A percentile compares a stretch with the other conserved stretches of the same genome.
These are phyloP conservation scores for Jackrogersella minutella DNA, from an alignment of 495 filamentous ascomycete genomes.

Conservation along the genomic window DNA sequence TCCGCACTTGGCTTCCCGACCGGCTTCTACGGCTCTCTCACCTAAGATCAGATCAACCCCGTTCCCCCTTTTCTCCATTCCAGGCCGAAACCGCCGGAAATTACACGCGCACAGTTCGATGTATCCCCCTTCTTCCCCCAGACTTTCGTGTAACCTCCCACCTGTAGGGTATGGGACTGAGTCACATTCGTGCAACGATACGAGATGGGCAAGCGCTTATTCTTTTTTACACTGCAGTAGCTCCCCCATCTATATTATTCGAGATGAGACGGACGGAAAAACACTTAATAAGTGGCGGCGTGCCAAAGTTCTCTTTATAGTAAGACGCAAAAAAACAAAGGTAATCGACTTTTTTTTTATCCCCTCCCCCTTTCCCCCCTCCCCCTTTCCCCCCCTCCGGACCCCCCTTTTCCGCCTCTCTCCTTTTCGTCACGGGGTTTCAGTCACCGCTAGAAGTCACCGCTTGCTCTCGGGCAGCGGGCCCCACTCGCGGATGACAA, in stretches of 20 bases:
- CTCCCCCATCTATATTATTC: background rate
- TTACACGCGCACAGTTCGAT: background rate
- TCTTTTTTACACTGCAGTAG: background rate
- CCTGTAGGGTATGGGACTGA: background rate
- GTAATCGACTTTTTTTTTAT: constrained; percentile 10
- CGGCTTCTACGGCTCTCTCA: constrained; percentile 27
- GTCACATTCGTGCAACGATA: constrained; percentile 30
- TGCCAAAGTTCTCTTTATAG: constrained; percentile 32
- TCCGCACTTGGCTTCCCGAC: constrained; percentile 8
- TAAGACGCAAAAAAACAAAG: constrained; percentile 11
- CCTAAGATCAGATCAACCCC: constrained; percentile 19
- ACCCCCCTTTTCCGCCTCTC: constrained; percentile 2
- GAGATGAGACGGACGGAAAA: background rate
- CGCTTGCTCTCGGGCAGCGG: background rate
- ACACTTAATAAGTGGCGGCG: constrained; percentile 16
- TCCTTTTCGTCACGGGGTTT: constrained; percentile 3
- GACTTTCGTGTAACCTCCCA: constrained; percentile 10
- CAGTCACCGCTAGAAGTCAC: constrained; percentile 2
- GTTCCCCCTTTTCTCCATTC: background rate
- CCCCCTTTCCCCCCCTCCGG: background rate
- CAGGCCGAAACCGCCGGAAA: constrained; percentile 1
- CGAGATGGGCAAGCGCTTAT: background rate
- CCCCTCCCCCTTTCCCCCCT: constrained; percentile 4
- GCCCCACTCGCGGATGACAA: background rate
- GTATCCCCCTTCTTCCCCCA: background rate